phyloP scores from a whole-genome alignment of 164 flowering plant species.

The Taxillus chinensis region DNA sequence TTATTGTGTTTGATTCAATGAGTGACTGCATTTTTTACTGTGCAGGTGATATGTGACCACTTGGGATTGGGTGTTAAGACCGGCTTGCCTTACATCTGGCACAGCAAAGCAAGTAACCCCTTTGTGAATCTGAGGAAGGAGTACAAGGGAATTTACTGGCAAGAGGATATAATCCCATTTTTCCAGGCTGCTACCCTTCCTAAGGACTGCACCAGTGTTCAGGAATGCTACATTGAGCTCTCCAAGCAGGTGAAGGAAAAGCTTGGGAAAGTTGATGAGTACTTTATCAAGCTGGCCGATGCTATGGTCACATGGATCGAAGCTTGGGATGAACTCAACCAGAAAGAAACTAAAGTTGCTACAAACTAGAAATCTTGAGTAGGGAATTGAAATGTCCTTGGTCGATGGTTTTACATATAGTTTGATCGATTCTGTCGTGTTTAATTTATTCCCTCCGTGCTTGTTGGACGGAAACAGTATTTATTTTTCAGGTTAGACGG shows the following conservation, averaged over 20 bases:
- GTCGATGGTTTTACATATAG: no score
- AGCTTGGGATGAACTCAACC: conserved; percentile 52
- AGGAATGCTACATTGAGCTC: conserved; percentile 40
- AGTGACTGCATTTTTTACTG: not conserved
- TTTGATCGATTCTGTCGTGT: no score
- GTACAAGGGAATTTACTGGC: conserved; percentile 55
- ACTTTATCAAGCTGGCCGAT: conserved; percentile 37
- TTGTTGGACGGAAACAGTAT: no score
- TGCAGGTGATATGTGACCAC: conserved; percentile 45
- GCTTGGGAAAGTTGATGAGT: conserved; percentile 32
- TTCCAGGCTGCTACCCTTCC: conserved; percentile 32
- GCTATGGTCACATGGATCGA: conserved; percentile 56
- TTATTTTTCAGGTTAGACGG: no score
- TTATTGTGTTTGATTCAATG: no score
- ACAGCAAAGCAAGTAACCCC: conserved; percentile 59
- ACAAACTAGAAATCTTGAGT: no score
- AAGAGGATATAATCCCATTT: conserved; percentile 50
- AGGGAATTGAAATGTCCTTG: no score
- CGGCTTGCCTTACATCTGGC: conserved; percentile 43
- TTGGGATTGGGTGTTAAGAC: conserved; percentile 42
- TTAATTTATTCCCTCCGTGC: no score
- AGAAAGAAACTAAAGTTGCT: no score
- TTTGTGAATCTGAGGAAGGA: conserved; percentile 49
- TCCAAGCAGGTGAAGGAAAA: conserved; percentile 42
- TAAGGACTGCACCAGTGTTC: conserved; percentile 42